A percentile compares a stretch with the other conserved stretches of the same genome.
phyloP scores from a whole-genome alignment of 2,329 filamentous ascomycete genomes.

The Curvularia sp. region DNA sequence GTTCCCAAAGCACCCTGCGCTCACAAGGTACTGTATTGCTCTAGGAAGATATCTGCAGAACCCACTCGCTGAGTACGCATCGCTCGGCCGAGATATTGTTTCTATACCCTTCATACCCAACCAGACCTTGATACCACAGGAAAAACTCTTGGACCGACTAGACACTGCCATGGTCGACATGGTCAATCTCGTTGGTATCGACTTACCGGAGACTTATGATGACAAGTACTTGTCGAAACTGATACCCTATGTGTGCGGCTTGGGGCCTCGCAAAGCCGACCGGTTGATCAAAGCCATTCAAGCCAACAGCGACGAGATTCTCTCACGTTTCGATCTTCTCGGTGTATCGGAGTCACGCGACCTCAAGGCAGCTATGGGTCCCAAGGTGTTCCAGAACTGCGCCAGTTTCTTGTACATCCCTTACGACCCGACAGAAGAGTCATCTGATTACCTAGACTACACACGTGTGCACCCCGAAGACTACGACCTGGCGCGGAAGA shows the following conservation, averaged over 20 bases:
- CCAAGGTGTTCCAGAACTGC: slow-evolving; percentile 94
- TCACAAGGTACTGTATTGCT: slow-evolving; percentile 88
- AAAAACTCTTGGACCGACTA: slow-evolving; percentile 83
- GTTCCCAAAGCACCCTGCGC: slow-evolving; percentile 78
- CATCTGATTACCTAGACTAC: slow-evolving; percentile 92
- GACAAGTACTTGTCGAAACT: slow-evolving; percentile 86
- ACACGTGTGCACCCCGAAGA: slow-evolving; percentile 98
- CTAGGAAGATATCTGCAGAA: slow-evolving; percentile 93
- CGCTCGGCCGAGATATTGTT: slow-evolving; percentile 83
- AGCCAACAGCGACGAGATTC: slow-evolving; percentile 84
- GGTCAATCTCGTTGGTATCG: slow-evolving; percentile 94
- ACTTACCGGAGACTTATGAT: slow-evolving; percentile 88
- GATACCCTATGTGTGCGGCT: slow-evolving; percentile 86
- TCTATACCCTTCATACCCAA: slow-evolving; percentile 89
- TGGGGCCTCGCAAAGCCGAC: slow-evolving; percentile 90
- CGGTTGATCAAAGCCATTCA: slow-evolving; percentile 89
- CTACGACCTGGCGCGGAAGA: slow-evolving; percentile 96
- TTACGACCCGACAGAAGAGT: slow-evolving; percentile 80
- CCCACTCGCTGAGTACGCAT: slow-evolving; percentile 94
- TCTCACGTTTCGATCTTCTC: slow-evolving; percentile 84
- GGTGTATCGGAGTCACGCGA: slow-evolving; percentile 73
- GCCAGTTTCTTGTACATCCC: slow-evolving; percentile 93
- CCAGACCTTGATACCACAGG: slow-evolving; percentile 85
- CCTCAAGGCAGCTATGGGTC: slow-evolving; percentile 67
- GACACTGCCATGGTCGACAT: slow-evolving; percentile 99